phyloP scores from a whole-genome alignment of 2,329 filamentous ascomycete genomes.

The Colletotrichum sp. region DNA sequence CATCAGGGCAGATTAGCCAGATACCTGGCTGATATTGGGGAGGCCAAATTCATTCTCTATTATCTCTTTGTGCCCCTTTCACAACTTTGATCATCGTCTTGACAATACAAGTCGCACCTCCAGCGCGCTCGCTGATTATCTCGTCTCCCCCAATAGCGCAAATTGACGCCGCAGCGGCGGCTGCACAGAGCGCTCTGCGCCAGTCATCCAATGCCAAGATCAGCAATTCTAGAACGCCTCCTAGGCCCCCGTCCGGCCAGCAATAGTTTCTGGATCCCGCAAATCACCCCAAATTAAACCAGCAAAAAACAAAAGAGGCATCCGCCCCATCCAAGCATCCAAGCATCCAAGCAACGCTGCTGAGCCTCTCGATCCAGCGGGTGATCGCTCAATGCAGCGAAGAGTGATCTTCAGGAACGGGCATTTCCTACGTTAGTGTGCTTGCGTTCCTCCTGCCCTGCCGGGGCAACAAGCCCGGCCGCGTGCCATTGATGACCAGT shows the following conservation, averaged over 20 bases:
- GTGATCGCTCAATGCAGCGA: background rate
- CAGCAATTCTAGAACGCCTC: background rate
- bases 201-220: background rate
- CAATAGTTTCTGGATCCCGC: background rate
- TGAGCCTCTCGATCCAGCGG: background rate
- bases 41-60: no score
- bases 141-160: background rate
- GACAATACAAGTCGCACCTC: accelerated
- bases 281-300: background rate
- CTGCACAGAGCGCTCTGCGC: background rate
- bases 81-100: no score
- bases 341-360: background rate
- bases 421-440: background rate
- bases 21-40: accelerated
- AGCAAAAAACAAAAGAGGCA: background rate
- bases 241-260: background rate
- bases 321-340: background rate
- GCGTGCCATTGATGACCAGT: background rate
- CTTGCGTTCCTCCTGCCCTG: background rate
- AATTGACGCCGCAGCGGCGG: background rate
- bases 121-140: background rate
- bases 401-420: background rate
- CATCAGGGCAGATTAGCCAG: background rate
- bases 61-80: no score
- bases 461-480: background rate